Base-by-base conservation (phyloP, 306 rosid genomes). In the Urtica urens region DNA sequence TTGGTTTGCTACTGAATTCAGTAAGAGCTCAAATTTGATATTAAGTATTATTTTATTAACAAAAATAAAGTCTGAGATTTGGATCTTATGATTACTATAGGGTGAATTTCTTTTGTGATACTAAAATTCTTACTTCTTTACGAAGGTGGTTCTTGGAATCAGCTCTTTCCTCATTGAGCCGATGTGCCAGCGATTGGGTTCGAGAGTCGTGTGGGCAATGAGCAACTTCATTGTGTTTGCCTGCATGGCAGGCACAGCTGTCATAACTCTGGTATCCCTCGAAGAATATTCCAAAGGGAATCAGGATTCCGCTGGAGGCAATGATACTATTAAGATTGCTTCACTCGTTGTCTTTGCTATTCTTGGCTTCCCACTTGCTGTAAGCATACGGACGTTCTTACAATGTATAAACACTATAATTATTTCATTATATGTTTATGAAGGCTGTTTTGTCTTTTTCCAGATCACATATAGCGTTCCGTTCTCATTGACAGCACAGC, bases 391-490 rank as follows among this genome's bases (percentile, higher is more conserved):
- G 24, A n/a, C 51, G 30, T n/a, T 14, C 42, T 55, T 45, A 42
- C 43, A 28, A 28, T 42, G 15, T 49, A 39, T 10, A 31, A 46
- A 59, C 42, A 41, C 35, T 26, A 40, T 26, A 53, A 18, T 40
- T 63, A n/a, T n/a, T n/a, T n/a, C 46, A 20, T 23, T 52, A 62
- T 57, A 20, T 44, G 18, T 59, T 24, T 63, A 23, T 38, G 37
- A 64, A 64, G 31, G 15, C 21, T 71, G 52, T 63, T n/a, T 55
- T 64, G 8, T 68, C 51, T 72, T 55, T 60, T n/a, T 60, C 68
- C 94, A 92, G 99, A 92, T 92, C 54, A 92, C 99, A 38, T 92
- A 85, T 49, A 85, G 96, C 34, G 96, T 87, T 57, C 96, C 96
- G 19, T 87, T 87, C 65, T 87, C 96, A 21, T 77, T 87, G 65